Percentiles rank a stretch among this genome's conserved stretches.
These are phyloP conservation scores for Monilinia polystroma DNA, from an alignment of 2,329 filamentous ascomycete species.

Conservation along the genomic window DNA sequence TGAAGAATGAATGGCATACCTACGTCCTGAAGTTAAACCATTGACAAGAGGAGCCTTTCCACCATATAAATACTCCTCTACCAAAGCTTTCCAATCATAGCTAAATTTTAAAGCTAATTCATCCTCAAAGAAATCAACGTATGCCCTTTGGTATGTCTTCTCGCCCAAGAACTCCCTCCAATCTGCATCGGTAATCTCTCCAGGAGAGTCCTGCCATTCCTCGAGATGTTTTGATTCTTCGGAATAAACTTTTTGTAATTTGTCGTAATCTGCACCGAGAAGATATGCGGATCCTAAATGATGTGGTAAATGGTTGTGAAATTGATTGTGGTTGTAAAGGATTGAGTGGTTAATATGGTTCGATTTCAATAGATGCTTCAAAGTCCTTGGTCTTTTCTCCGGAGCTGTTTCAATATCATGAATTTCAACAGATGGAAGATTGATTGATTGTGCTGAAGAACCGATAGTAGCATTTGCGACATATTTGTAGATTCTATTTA, in stretches of 20 bases:
- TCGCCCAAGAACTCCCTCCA: slow-evolving; percentile 85
- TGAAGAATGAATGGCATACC: slow-evolving; percentile 43
- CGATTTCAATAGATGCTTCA: slow-evolving; percentile 87
- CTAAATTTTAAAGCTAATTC: slow-evolving; percentile 66
- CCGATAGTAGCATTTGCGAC: slow-evolving; percentile 37
- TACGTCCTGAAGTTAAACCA: slow-evolving; percentile 75
- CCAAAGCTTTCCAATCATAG: slow-evolving; percentile 81
- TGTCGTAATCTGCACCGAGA: slow-evolving; percentile 69
- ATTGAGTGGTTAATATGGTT: slow-evolving; percentile 91
- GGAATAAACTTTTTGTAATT: slow-evolving; percentile 81
- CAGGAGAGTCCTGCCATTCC: slow-evolving; percentile 78
- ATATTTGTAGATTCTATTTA: slow-evolving; percentile 43
- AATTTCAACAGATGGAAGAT: slow-evolving; percentile 66
- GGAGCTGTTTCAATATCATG: slow-evolving; percentile 77
- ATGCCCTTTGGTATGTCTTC: slow-evolving; percentile 80
- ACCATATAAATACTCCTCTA: slow-evolving; percentile 72
- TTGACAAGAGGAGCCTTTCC: slow-evolving; percentile 78
- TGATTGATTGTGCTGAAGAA: slow-evolving; percentile 45
- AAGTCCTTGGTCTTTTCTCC: slow-evolving; percentile 75
- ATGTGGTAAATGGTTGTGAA: slow-evolving; percentile 82
- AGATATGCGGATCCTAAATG: slow-evolving; percentile 83
- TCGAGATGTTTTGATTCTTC: slow-evolving; percentile 69
- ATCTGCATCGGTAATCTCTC: slow-evolving; percentile 78
- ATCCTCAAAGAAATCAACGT: slow-evolving; percentile 94
- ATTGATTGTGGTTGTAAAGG: slow-evolving; percentile 70